Conservation (phyloP, 2,329 filamentous ascomycete genomes). For the Pseudogymnoascus sp. region DNA sequence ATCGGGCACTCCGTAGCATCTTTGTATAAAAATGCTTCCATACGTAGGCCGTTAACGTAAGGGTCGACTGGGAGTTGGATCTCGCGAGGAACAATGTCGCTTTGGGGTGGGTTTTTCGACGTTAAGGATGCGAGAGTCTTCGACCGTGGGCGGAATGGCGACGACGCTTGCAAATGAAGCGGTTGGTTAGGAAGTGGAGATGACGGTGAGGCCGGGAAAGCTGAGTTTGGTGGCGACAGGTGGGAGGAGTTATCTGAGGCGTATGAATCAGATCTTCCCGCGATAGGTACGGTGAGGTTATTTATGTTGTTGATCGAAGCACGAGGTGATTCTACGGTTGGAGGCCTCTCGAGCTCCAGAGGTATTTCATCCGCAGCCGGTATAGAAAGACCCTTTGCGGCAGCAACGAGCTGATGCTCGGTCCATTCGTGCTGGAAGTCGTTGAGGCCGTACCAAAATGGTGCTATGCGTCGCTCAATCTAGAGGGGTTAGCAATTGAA, state of each 20-base stretch:
- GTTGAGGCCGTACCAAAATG: conserved; percentile 90
- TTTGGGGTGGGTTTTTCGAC: conserved; percentile 64
- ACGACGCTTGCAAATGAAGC: conserved; percentile 40
- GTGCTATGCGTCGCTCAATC: conserved; percentile 88
- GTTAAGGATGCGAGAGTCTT: conserved; percentile 83
- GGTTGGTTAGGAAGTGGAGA: conserved; percentile 40
- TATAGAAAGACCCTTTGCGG: conserved; percentile 74
- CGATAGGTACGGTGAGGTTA: conserved; percentile 72
- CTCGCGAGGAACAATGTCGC: conserved; percentile 70
- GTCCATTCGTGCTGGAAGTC: conserved; percentile 87
- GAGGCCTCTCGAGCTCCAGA: conserved; percentile 52
- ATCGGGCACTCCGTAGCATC: conserved; percentile 87
- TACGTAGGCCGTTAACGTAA: conserved; percentile 85
- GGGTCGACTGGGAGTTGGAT: conserved; percentile 73
- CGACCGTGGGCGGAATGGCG: conserved; percentile 71
- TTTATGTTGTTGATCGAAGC: conserved; percentile 57
- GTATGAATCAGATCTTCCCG: conserved; percentile 67
- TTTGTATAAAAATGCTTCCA: conserved; percentile 93
- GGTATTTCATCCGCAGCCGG: conserved; percentile 79
- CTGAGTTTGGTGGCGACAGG: conserved; percentile 52
- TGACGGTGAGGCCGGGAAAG: conserved; percentile 52
- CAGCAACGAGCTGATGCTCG: conserved; percentile 90
- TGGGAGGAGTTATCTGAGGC: conserved; percentile 63
- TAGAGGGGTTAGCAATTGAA: conserved; percentile 34
- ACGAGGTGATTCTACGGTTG: conserved; percentile 39